These are phyloP conservation scores for Aspergillus sclerotialis DNA, from an alignment of 2,329 filamentous ascomycete genomes.

Conservation along the genomic window DNA sequence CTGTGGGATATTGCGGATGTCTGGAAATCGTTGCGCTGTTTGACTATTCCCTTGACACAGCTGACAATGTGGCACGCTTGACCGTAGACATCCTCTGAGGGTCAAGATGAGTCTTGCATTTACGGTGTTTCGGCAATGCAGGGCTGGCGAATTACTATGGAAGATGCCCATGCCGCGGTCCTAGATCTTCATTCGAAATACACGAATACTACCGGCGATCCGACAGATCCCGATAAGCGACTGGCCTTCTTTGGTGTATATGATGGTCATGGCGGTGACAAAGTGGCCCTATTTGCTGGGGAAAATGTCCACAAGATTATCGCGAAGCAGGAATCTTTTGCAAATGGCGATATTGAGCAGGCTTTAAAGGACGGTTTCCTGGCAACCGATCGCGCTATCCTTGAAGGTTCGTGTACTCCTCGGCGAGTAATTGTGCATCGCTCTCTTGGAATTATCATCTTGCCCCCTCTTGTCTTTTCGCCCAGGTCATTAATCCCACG, in stretches of 20 bases:
- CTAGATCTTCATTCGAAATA: conserved; percentile 71
- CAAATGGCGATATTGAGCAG: conserved; percentile 85
- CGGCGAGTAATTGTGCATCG: neutral
- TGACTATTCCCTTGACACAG: conserved; percentile 1
- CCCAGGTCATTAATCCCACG: conserved; percentile 1
- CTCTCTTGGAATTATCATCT: neutral
- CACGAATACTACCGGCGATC: conserved; percentile 43
- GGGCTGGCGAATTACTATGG: conserved; percentile 99
- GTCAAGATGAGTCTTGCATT: conserved; percentile 85
- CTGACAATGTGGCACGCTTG: conserved; percentile 7
- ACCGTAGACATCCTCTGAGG: conserved; percentile 71
- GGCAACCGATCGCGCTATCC: conserved; percentile 88
- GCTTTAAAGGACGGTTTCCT: conserved; percentile 95
- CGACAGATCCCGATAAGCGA: conserved; percentile 61
- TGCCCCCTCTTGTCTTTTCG: neutral
- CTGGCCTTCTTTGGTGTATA: conserved; percentile 97
- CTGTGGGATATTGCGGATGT: neutral
- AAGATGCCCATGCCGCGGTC: conserved; percentile 85
- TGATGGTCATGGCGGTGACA: conserved; percentile 94
- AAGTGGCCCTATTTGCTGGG: conserved; percentile 88
- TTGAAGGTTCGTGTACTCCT: conserved; percentile 64
- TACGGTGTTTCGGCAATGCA: conserved; percentile 98
- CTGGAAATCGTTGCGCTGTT: conserved; percentile 1
- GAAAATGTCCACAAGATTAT: conserved; percentile 92
- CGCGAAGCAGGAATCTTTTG: conserved; percentile 89